Base-by-base conservation (phyloP, 2,329 filamentous ascomycete species). In the Ampelomyces quisqualis region DNA sequence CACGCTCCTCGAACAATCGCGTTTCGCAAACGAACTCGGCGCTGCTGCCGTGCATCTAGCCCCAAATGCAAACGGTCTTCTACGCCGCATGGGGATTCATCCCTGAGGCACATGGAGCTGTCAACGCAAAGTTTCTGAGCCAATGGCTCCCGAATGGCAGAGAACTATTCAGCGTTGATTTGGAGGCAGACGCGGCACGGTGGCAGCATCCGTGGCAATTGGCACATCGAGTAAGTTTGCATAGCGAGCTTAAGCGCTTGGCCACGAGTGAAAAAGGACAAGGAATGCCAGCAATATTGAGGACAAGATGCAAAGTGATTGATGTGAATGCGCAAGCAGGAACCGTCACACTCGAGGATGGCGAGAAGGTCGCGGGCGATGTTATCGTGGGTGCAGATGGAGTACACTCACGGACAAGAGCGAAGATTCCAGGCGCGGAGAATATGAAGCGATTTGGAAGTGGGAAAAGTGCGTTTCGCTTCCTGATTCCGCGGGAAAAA, bases 31-130 rank as follows among this genome's bases (percentile, higher is more conserved):
- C 35, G 80, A 84, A 59, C 65, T 73, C 1, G 81, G 81, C 0
- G 80, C 81, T 3, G 81, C 81, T 0, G n/a, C n/a, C n/a, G 73
- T 85, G n/a, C 80, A 84, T 53, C 58, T 85, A 4, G 75, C 78
- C 0, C 80, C 82, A 0, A 86, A 85, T 52, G 69, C 74, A 2
- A 81, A 82, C 58, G 77, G 78, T 0, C 62, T 84, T 2, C 65
- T 85, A 3, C 61, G 64, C 8, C 63, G 71, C 21, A 60, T 77
- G 34, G 73, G 74, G n/a, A 0, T 49, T 77, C 1, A 59, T 64
- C 34, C 65, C 70, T 0, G 67, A 71, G 39, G 57, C 60, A 0
- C 67, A 67, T 28, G 72, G 72, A 2, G 69, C 73, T 1, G 51
- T 65, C 30, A 27, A 4, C 51, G 47, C 33, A 30, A 27, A 40